Conservation (phyloP, 2,329 filamentous ascomycete genomes). For the Aspergillus fumigatiaffinis region DNA sequence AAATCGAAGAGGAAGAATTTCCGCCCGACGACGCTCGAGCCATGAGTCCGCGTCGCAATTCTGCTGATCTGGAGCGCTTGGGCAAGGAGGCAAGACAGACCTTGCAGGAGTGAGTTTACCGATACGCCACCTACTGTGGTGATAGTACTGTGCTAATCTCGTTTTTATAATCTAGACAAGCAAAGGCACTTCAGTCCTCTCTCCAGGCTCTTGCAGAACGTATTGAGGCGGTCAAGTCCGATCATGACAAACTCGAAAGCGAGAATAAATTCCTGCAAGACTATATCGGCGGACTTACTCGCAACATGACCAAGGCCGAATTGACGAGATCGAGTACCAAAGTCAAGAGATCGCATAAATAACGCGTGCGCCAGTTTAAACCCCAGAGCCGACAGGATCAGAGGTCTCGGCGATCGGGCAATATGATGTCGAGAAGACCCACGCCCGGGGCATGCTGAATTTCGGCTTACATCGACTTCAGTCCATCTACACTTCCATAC, state of each 20-base stretch:
- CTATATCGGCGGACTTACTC: slow-evolving; percentile 95
- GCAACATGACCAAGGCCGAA: slow-evolving; percentile 58
- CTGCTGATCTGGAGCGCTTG: slow-evolving; percentile 83
- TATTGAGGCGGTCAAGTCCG: slow-evolving; percentile 88
- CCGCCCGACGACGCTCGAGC: slow-evolving; percentile 84
- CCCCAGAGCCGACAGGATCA: slow-evolving; percentile 6
- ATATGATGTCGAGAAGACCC: background rate
- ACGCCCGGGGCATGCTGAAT: background rate
- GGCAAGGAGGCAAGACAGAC: slow-evolving; percentile 72
- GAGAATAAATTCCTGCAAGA: slow-evolving; percentile 98
- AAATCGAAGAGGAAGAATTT: slow-evolving; percentile 69
- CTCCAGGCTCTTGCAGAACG: slow-evolving; percentile 86
- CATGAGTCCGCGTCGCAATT: slow-evolving; percentile 91
- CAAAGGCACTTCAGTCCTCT: slow-evolving; percentile 81
- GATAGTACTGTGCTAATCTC: slow-evolving; percentile 1
- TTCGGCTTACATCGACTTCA: background rate
- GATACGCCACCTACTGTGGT: background rate
- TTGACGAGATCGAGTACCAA: slow-evolving; percentile 52
- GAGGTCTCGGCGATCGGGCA: background rate
- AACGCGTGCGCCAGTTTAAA: slow-evolving; percentile 9
- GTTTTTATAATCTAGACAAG: slow-evolving; percentile 60
- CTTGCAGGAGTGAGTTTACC: slow-evolving; percentile 54
- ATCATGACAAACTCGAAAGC: slow-evolving; percentile 93
- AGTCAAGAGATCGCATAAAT: slow-evolving; percentile 45
- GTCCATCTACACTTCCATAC: background rate